These are phyloP conservation scores for Chrysophaeum taylorii DNA, from an alignment of 352 stramenopile genomes.

Conservation along the genomic window DNA sequence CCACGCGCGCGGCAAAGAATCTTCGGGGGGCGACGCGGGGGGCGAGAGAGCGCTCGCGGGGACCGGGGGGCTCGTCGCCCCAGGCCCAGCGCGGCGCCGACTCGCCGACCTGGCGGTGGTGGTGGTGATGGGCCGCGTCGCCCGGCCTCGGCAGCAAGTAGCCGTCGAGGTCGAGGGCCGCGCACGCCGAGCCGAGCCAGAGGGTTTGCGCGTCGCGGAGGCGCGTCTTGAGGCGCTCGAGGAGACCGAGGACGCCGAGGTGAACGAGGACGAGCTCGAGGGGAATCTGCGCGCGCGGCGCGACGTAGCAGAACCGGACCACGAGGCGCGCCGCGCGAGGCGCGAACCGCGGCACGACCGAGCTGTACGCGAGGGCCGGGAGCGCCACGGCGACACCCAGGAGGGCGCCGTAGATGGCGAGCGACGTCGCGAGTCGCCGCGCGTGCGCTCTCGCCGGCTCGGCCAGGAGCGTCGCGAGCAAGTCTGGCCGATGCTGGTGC, in stretches of 20 bases:
- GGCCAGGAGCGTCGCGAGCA: slow-evolving; percentile 83
- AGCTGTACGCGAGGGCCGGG: slow-evolving; percentile 47
- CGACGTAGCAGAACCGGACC: slow-evolving; percentile 79
- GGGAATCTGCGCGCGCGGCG: slow-evolving; percentile 82
- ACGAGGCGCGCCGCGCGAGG: slow-evolving; percentile 34
- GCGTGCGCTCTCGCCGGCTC: slow-evolving; percentile 80
- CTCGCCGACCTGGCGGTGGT: not conserved
- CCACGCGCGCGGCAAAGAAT: too few species aligned
- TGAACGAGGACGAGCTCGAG: slow-evolving; percentile 88
- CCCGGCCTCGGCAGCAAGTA: slow-evolving; percentile 41
- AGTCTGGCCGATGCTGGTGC: slow-evolving; percentile 89
- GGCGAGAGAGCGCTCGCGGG: not conserved
- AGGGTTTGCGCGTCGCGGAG: slow-evolving; percentile 51
- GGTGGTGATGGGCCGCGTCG: too few species aligned
- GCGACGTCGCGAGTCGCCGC: slow-evolving; percentile 73
- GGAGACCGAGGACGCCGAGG: slow-evolving; percentile 78
- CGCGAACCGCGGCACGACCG: slow-evolving; percentile 48
- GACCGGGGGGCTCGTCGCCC: not conserved
- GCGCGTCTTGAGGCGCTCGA: slow-evolving; percentile 69
- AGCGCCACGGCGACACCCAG: slow-evolving; percentile 70
- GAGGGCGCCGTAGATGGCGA: slow-evolving; percentile 73
- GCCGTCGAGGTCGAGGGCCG: slow-evolving; percentile 37
- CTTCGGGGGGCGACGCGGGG: too few species aligned
- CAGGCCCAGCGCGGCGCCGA: not conserved
- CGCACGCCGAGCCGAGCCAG: slow-evolving; percentile 42